Conservation (phyloP, 2,329 filamentous ascomycete species). For the Colletotrichum truncatum region DNA sequence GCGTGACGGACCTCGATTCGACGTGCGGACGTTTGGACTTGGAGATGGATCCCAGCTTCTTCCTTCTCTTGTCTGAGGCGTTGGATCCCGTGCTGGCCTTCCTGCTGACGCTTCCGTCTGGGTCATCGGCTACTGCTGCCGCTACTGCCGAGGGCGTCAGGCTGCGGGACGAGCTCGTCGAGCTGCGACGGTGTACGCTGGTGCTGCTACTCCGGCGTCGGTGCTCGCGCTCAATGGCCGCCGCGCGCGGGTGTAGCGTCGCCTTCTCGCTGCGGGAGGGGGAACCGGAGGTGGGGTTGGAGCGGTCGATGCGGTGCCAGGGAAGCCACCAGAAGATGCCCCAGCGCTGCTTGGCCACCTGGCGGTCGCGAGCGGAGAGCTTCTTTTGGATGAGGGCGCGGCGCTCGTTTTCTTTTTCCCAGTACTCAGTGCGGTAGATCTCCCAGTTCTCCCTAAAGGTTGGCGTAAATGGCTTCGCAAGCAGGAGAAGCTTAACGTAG, state of each 20-base stretch:
- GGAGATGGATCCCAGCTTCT: conserved; percentile 50
- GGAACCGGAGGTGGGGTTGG: conserved; percentile 27
- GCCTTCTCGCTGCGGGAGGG: conserved; percentile 48
- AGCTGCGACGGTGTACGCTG: conserved; percentile 61
- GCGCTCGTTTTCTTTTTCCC: conserved; percentile 95
- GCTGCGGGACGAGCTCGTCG: conserved; percentile 60
- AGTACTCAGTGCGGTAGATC: conserved; percentile 91
- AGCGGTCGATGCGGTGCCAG: conserved; percentile 58
- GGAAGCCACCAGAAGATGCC: conserved; percentile 90
- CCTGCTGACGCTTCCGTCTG: conserved; percentile 48
- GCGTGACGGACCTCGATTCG: conserved; percentile 63
- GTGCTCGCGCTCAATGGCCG: conserved; percentile 55
- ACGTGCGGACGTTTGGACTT: conserved; percentile 53
- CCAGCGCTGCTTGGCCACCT: conserved; percentile 73
- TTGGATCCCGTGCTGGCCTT: conserved; percentile 58
- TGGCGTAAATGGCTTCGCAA: conserved; percentile 94
- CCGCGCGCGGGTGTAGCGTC: conserved; percentile 47
- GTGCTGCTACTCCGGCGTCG: conserved; percentile 52
- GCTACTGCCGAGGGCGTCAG: conserved; percentile 58
- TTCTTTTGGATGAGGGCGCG: conserved; percentile 77
- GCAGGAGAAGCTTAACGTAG: conserved; percentile 87
- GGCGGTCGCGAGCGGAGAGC: conserved; percentile 73
- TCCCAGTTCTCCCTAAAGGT: conserved; percentile 98
- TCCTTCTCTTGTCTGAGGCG: conserved; percentile 61
- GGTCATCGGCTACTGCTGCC: conserved; percentile 36